Base-by-base conservation (phyloP, 2,329 filamentous ascomycete genomes). In the Pyricularia sp. region DNA sequence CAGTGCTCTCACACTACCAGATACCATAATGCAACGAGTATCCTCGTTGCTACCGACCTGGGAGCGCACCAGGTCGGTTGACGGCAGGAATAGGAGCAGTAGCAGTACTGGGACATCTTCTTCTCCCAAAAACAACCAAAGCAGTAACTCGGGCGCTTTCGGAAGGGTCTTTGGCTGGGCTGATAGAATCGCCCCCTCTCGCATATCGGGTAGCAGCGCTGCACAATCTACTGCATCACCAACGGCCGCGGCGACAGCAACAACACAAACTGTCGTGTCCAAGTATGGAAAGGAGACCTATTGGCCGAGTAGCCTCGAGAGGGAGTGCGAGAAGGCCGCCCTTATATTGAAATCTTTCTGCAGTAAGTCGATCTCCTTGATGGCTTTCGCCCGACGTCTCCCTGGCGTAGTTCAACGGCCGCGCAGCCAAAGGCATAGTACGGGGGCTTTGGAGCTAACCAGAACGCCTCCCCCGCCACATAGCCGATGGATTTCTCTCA, bases 301-400 rank as follows among this genome's bases (percentile, higher is more conserved):
- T 66, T 75, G 73, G 73, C 73, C 73, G 3, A 88, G 89, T 35
- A 89, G 88, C 1, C 80, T 96, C 63, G 93, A 96, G 73, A 88
- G 89, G 70, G 93, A 97, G 79, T 90, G 89, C 75, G 91, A 96
- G 77, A 96, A 96, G 78, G 90, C 92, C 61, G 91, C 92, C 66
- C 83, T 91, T 65, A 96, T 96, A 67, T 77, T 97, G 63, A 89
- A 91, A 73, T 93, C 90, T 35, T 97, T 97, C 77, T 96, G 88
- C 77, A 88, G 75, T 78, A 66, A 62, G 73, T 65, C 10, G 13
- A n/a, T 13, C 31, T 53, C 33, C 57, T 44, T 63, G 30, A 33
- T 65, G 19, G 62, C 24, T 26, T 33, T 63, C 31, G 49, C 2
- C 16, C 44, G n/a, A n/a, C 44, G 40, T 13, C 19, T 22, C 10